Evolutionary conservation across 1,139 yeast genomes (phyloP), one percentile per base, ranked within the genome.

Genomic region (Suhomyces bokatorum): DNA sequence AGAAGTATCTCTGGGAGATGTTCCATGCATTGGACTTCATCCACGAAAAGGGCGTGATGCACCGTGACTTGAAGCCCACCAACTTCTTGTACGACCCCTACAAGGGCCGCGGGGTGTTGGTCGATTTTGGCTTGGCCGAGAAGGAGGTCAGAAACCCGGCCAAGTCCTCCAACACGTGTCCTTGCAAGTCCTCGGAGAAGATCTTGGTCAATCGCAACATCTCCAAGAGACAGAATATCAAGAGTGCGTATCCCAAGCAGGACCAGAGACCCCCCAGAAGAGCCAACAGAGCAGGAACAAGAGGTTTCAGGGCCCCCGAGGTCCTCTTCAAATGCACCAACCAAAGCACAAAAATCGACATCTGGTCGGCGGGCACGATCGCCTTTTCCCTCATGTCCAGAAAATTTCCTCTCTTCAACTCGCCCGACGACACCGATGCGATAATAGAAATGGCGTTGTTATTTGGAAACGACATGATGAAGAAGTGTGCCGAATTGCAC

Each of bases 211-310:
- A 56, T 40, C 55, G 67, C 27, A 51, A 64, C 3, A 63, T 64
- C 37, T 58, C 60, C 35, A 71, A 70, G 49, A 58, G 78, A 42
- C 57, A 70, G 35, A 71, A 71, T 46, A 61, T 73, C 36, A 71
- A 78, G 37, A 82, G 83, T 37, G 95, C 95, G 4, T 87, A 85
- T 57, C 86, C 90, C 6, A 87, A 85, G 57, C 85, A 85, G 53
- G 96, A 88, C 63, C 81, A 81, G 47, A 72, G 98, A 50, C 89
- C 96, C 1, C 90, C 95, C 1, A 78, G 96, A 58, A 76, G 99
- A 48, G 98, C 98, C 1, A 93, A 93, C 59, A 81, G 99, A 57
- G 99, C 99, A 1, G 99, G 99, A 2, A 95, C 99, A 0, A 78
- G 99, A 56, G 98, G 98, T 0, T 90, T 90, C 61, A 76, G 98